Evolutionary conservation across 148 eudicot genomes (phyloP).

Genomic region (Cornus suecica): DNA sequence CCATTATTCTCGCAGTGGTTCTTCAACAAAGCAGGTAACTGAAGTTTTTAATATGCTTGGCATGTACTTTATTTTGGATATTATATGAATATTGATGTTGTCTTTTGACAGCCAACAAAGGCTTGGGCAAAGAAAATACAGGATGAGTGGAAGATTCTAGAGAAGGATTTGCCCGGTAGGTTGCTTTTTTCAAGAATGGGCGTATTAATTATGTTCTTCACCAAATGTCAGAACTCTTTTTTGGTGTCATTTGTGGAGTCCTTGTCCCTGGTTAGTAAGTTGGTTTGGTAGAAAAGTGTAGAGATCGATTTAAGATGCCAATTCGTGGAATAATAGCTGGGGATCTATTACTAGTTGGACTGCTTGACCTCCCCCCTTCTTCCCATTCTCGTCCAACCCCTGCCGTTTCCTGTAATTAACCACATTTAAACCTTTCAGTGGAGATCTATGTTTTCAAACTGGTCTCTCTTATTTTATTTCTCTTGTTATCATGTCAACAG

Average conservation of each 20-base stretch:
- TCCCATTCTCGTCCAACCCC: not conserved
- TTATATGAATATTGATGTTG: not conserved
- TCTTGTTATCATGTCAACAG: constrained; percentile 32
- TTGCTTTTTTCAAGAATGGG: constrained; percentile 3
- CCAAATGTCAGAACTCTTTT: not conserved
- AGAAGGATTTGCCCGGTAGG: constrained; percentile 79
- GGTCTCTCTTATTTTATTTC: constrained; percentile 12
- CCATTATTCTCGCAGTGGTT: constrained; percentile 29
- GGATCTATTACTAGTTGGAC: not conserved
- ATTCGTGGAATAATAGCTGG: not conserved
- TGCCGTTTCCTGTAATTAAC: not conserved
- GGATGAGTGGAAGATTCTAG: constrained; percentile 86
- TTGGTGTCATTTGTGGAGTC: not conserved
- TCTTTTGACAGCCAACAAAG: constrained; percentile 53
- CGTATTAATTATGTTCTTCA: not conserved
- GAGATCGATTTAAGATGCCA: not conserved
- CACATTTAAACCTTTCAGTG: not conserved
- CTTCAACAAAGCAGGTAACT: constrained; percentile 41
- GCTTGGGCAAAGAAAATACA: constrained; percentile 69
- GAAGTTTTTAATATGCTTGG: constrained; percentile 3
- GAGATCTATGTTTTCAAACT: not conserved
- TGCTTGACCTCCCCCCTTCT: not conserved
- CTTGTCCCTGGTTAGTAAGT: not conserved
- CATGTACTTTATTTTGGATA: not conserved
- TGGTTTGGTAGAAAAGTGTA: not conserved